Evolutionary conservation across 768 basidiomycete species (phyloP).

Genomic region (Mycena rebaudengoi): DNA sequence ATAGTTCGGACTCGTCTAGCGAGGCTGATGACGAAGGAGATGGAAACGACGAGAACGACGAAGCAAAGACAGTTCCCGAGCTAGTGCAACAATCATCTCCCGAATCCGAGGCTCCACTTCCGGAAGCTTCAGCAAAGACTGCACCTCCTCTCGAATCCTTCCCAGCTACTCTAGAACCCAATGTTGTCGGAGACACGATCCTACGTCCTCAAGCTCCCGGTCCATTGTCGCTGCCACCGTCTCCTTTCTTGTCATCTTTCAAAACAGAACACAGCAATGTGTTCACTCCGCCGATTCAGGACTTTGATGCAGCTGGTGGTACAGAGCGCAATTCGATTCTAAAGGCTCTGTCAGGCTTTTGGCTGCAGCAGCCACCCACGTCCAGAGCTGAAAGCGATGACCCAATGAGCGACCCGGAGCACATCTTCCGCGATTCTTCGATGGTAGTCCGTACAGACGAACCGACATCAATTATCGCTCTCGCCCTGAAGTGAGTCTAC

Average conservation of each 20-base stretch:
- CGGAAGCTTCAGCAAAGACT: conserved; percentile 35
- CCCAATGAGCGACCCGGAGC: conserved; percentile 81
- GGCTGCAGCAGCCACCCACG: conserved; percentile 65
- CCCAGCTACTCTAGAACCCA: conserved; percentile 17
- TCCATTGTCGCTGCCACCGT: conserved; percentile 59
- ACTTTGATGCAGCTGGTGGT: conserved; percentile 61
- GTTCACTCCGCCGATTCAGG: conserved; percentile 57
- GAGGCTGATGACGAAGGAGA: conserved; percentile 67
- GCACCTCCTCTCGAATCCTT: conserved; percentile 30
- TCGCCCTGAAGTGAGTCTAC: conserved; percentile 80
- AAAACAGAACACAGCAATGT: conserved; percentile 48
- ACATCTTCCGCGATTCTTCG: conserved; percentile 92
- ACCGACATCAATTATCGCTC: conserved; percentile 96
- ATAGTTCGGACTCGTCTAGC: conserved; percentile 70
- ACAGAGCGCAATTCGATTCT: conserved; percentile 79
- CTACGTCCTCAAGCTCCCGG: conserved; percentile 30
- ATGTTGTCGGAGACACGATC: conserved; percentile 7
- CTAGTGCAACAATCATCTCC: conserved; percentile 36
- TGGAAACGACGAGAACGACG: conserved; percentile 56
- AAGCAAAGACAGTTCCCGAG: conserved; percentile 36
- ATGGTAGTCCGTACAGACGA: conserved; percentile 97
- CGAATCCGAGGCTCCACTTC: conserved; percentile 32
- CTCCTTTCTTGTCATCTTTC: conserved; percentile 59
- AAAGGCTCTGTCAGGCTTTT: conserved; percentile 85
- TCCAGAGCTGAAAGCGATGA: conserved; percentile 71